These are phyloP conservation scores for Talaromyces funiculosus DNA, from an alignment of 2,329 filamentous ascomycete species.

Conservation along the genomic window DNA sequence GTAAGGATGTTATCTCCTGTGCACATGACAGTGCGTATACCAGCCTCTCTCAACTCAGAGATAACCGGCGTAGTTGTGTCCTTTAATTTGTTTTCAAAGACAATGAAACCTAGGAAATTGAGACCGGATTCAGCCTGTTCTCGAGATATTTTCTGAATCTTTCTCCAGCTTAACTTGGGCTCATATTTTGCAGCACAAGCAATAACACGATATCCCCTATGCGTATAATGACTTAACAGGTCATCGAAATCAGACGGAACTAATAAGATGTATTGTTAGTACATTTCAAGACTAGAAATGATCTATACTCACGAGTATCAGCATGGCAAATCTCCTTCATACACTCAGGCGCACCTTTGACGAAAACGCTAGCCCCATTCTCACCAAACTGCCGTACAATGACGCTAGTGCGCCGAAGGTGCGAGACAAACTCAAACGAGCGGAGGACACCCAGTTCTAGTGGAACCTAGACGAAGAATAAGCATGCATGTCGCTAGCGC, in stretches of 20 bases:
- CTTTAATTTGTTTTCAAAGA: conserved; percentile 98
- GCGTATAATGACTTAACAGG: conserved; percentile 81
- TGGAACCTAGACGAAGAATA: conserved; percentile 31
- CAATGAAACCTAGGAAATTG: conserved; percentile 90
- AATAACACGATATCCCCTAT: conserved; percentile 93
- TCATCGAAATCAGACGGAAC: conserved; percentile 88
- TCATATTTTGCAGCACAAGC: conserved; percentile 88
- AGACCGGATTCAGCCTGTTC: conserved; percentile 76
- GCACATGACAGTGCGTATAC: conserved; percentile 89
- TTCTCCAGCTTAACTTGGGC: conserved; percentile 83
- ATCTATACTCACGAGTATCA: conserved; percentile 61
- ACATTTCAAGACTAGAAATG: not conserved
- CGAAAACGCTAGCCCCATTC: conserved; percentile 78
- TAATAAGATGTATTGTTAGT: conserved; percentile 16
- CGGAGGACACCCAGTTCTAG: conserved; percentile 88
- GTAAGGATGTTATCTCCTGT: conserved; percentile 97
- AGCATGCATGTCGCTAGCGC: conserved; percentile 4
- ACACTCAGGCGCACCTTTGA: conserved; percentile 94
- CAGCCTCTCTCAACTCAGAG: conserved; percentile 72
- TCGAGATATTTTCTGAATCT: conserved; percentile 88
- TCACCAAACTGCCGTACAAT: conserved; percentile 84
- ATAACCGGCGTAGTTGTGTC: conserved; percentile 76
- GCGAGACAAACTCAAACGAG: conserved; percentile 90
- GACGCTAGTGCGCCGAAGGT: conserved; percentile 86
- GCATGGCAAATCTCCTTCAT: conserved; percentile 88